phyloP scores from a whole-genome alignment of 495 filamentous ascomycete genomes.

The Penicillium roqueforti region DNA sequence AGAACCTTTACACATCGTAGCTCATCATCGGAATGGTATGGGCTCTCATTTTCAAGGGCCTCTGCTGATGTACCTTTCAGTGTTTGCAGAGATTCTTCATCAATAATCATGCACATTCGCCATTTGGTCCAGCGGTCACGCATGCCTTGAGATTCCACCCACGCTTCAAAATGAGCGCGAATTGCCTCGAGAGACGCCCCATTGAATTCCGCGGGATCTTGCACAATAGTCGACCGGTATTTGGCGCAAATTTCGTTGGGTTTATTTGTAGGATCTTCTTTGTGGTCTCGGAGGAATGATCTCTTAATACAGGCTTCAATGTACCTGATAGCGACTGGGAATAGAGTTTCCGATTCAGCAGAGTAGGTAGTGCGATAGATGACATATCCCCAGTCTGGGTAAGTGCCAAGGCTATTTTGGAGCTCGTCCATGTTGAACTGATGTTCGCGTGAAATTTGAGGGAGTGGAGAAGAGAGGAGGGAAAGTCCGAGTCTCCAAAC shows the following conservation, averaged over 20 bases:
- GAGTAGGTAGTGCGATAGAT: conserved; percentile 15
- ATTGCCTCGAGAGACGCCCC: conserved; percentile 12
- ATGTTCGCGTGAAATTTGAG: too few relatives aligned
- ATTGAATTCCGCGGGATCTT: conserved; percentile 10
- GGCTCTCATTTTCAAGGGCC: neutral
- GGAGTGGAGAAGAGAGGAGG: too few relatives aligned
- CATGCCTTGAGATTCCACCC: conserved; percentile 9
- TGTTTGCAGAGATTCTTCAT: conserved; percentile 10
- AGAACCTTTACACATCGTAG: conserved; percentile 17
- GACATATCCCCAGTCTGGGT: conserved; percentile 11
- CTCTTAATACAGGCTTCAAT: conserved; percentile 10
- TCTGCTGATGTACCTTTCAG: conserved; percentile 1
- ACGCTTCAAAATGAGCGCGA: conserved; percentile 15
- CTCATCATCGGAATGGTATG: neutral
- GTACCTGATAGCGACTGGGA: conserved; percentile 8
- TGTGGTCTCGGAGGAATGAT: neutral
- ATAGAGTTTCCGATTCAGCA: conserved; percentile 9
- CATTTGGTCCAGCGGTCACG: neutral
- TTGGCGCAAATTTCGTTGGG: conserved; percentile 3
- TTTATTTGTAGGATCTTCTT: neutral
- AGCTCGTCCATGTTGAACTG: conserved; percentile 8
- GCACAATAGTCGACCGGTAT: conserved; percentile 7
- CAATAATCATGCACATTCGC: conserved; percentile 13
- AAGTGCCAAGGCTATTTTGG: conserved; percentile 5
- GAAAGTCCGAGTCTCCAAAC: too few relatives aligned